Evolutionary conservation across 495 filamentous ascomycete species (phyloP), one percentile per base, ranked within the genome.

Genomic region (Pyrenula massariospora): DNA sequence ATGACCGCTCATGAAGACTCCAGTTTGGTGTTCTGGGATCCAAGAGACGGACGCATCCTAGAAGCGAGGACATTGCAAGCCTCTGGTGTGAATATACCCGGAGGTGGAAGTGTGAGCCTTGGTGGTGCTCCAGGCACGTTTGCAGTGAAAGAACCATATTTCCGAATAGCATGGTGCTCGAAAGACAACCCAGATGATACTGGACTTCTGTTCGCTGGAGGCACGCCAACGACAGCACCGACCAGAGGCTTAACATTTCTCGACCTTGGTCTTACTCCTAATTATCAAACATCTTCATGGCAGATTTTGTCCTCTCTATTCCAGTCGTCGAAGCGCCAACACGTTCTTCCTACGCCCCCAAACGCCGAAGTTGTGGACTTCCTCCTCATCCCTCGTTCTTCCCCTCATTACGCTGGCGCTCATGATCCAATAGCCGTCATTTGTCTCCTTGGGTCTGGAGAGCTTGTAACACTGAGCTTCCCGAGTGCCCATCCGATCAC

Each of bases 121-220:
- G 65, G 68, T 10, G 66, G 70, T 20, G 63, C 67, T 19, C 59
- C 70, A 22, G 75, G 73, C 22, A 69, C 67, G 54, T 66, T 81
- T 62, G 69, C 82, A 56, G 60, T 83, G 52, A 84, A 84, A 64
- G 77, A 85, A 31, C 90, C 92, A 10, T 81, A 93, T 52, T 79
- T 81, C 52, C 81, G 82, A 56, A 77, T 96, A 42, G 77, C 83
- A 10, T 98, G 94, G 94, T 97, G 93, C 70, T 87, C 86, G 21
- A 94, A 93, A 63, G 78, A 83, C 58, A 91, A 96, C 56, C 86
- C 89, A 1, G 93, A 98, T 63, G 91, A 97, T 65, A 96, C 92
- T 49, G 91, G 83, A 2, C 75, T 98, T 8, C 66, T 98, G 48
- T 80, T 98, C 56, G 87, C 91, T 12, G 93, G 93, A 19, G 93